Percentiles rank a stretch among this genome's conserved stretches.
Conservation (phyloP, 768 basidiomycete genomes). For the Tricholoma flavovirens region DNA sequence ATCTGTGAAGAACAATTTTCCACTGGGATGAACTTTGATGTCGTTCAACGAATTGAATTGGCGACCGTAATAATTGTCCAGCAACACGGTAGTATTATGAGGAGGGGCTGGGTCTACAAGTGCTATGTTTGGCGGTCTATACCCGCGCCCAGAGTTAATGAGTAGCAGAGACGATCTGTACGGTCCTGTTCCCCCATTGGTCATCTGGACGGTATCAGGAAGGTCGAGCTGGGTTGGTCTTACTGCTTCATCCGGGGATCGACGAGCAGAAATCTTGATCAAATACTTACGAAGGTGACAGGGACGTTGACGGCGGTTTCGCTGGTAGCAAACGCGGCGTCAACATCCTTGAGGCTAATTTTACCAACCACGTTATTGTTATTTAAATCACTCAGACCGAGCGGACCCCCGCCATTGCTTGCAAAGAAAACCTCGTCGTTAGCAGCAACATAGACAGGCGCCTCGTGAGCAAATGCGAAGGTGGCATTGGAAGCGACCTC, state of each 20-base stretch:
- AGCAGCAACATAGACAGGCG: conserved; percentile 59
- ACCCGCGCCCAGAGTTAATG: conserved; percentile 60
- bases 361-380: conserved; percentile 60
- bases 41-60: conserved; percentile 85
- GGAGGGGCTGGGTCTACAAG: conserved; percentile 61
- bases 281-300: conserved; percentile 33
- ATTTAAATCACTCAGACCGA: conserved; percentile 58
- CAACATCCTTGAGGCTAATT: conserved; percentile 55
- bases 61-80: conserved; percentile 76
- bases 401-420: conserved; percentile 60
- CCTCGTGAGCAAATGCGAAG: conserved; percentile 77
- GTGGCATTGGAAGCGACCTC: conserved; percentile 54
- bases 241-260: background rate
- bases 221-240: conserved; percentile 43
- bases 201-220: conserved; percentile 58
- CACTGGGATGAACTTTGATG: conserved; percentile 66
- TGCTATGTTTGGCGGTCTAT: conserved; percentile 54
- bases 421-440: conserved; percentile 73
- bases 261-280: background rate
- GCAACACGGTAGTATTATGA: conserved; percentile 58
- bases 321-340: conserved; percentile 33
- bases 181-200: conserved; percentile 64
- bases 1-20: conserved; percentile 74
- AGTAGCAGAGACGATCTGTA: conserved; percentile 55
- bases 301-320: conserved; percentile 41